Base-by-base conservation (phyloP, 768 basidiomycete genomes). In the Dictyophora rubrovolvata region DNA sequence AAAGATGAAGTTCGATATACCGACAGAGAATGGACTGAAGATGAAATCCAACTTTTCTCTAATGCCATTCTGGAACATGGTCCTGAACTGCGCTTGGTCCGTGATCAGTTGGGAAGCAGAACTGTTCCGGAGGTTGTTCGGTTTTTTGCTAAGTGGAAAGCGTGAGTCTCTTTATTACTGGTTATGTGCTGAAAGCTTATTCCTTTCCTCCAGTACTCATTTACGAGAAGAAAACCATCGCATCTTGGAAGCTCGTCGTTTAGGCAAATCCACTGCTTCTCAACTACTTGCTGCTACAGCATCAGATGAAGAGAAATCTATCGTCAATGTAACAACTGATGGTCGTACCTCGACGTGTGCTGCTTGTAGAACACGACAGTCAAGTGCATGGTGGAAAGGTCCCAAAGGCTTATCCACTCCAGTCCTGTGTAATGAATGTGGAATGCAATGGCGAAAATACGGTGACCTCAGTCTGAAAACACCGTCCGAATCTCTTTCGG, bases 391-490 rank as follows among this genome's bases (percentile, higher is more conserved):
- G 93, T 96, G 91, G 91, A 89, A 88, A 69, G 91, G 92, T 14
- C 93, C 93, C 1, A 89, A 89, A 67, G 88, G 87, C 20, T 78
- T 94, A n/a, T 70, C 77, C 0, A 86, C 86, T 1, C 79, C 77
- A 60, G 79, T 92, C 42, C 81, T 95, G 55, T 96, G 93, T 68
- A 89, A 94, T 50, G 77, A 70, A 28, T 96, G 93, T 66, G 93
- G 93, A 12, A 80, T 83, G 49, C 87, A 87, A 63, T 96, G 91
- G 87, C 78, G 93, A 64, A 96, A 94, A 71, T 96, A 96, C 68
- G 93, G 90, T 0, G 92, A 94, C 64, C 75, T 93, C 53, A 89
- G 85, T 64, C 84, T 87, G 22, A 77, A 87, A 47, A 84, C 85
- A 9, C 60, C 83, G 18, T 79, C 87, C 28, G 88, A 91, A 59